A percentile compares a stretch with the other conserved stretches of the same genome.
phyloP scores from a whole-genome alignment of 805 yeast genomes.

The Lipomyces lipofer region DNA sequence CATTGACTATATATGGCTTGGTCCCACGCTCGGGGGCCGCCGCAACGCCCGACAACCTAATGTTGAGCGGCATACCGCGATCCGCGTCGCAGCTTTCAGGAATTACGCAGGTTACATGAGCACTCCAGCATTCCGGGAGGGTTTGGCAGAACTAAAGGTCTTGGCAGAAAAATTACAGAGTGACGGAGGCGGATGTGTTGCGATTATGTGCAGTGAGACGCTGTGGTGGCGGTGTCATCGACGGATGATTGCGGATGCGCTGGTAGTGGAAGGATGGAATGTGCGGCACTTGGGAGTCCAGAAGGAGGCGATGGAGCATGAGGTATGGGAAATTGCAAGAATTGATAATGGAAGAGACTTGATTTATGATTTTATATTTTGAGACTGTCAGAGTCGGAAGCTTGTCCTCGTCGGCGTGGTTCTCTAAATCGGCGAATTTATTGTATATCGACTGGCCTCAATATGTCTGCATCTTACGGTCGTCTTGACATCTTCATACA shows the following conservation, averaged over 20 bases:
- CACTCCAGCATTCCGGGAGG: background rate
- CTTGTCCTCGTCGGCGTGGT: background rate
- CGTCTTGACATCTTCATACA: too few species aligned
- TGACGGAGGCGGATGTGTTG: background rate
- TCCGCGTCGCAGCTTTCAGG: background rate
- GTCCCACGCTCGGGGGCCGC: background rate
- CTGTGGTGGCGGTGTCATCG: constrained; percentile 3
- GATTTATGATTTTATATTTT: background rate
- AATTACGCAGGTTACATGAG: background rate
- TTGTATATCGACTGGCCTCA: too few species aligned
- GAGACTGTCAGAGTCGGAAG: background rate
- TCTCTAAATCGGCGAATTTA: background rate
- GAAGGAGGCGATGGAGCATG: background rate
- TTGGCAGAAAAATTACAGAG: background rate
- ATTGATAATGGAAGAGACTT: background rate
- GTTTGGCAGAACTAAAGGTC: background rate
- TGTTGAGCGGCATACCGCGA: constrained; percentile 1
- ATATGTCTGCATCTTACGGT: too few species aligned
- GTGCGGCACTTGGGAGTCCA: background rate
- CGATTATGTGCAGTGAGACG: constrained; percentile 2
- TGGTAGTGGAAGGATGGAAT: background rate
- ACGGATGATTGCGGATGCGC: constrained; percentile 2
- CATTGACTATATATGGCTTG: constrained; percentile 1
- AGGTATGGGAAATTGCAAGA: background rate
- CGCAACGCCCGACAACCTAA: background rate